Percentiles rank a stretch among this genome's conserved stretches.
Evolutionary conservation across 176 grass and related monocot species (phyloP).

Genomic region (Phyllostachys edulis): DNA sequence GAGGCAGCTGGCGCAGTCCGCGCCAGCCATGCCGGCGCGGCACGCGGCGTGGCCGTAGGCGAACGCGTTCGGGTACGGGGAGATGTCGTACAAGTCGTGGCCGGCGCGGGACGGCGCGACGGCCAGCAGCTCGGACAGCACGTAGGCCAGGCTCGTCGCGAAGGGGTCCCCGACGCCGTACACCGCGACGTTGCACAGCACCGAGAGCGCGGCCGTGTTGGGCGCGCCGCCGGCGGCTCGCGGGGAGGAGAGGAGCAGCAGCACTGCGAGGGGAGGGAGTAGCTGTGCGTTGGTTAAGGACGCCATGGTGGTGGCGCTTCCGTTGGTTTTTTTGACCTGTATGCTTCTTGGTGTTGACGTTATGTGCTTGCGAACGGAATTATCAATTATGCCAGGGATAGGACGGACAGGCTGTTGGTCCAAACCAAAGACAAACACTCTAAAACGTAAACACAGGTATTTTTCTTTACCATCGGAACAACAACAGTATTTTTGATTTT

Average conservation of each 20-base stretch:
- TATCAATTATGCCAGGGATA: no score
- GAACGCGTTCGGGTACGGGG: constrained; percentile 54
- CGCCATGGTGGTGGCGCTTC: not conserved
- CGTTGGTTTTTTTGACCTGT: not conserved
- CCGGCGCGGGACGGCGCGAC: constrained; percentile 19
- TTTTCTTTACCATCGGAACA: no score
- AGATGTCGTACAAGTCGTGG: constrained; percentile 43
- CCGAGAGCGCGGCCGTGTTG: constrained; percentile 37
- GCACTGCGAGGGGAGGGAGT: not conserved
- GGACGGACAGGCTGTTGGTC: no score
- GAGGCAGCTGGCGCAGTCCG: constrained; percentile 50
- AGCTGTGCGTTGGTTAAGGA: not conserved
- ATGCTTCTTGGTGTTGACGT: not conserved
- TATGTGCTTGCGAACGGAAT: not conserved
- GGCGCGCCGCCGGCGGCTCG: not conserved
- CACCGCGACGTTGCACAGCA: constrained; percentile 49
- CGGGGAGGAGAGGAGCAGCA: not conserved
- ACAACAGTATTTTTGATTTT: no score
- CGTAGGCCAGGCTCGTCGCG: constrained; percentile 45
- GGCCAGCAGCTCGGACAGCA: constrained; percentile 39
- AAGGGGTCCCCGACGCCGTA: constrained; percentile 57
- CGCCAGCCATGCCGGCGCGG: not conserved
- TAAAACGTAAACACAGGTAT: no score
- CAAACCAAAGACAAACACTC: no score
- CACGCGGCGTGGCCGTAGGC: constrained; percentile 58